Conservation (phyloP, 2,329 filamentous ascomycete genomes). For the Sclerotinia nivalis region DNA sequence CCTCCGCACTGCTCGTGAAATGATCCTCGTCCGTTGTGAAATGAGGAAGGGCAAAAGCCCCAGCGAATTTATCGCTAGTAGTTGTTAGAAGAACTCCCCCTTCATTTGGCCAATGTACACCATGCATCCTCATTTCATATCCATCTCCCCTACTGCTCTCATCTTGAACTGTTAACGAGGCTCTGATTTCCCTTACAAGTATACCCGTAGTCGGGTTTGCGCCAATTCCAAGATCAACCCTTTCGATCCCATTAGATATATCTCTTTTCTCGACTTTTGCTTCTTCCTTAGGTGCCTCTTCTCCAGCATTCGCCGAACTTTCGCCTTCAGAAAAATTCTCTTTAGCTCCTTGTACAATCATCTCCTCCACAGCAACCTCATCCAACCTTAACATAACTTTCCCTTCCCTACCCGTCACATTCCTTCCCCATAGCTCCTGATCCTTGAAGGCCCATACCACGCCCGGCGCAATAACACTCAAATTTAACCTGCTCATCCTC, state of each 20-base stretch:
- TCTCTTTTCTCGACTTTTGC: neutral
- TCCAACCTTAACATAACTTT: constrained; percentile 69
- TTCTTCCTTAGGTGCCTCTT: neutral
- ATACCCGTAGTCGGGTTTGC: constrained; percentile 41
- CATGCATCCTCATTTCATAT: constrained; percentile 79
- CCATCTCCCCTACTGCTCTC: constrained; percentile 67
- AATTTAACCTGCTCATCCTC: constrained; percentile 54
- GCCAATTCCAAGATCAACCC: neutral
- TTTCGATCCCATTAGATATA: constrained; percentile 18
- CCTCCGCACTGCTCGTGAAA: constrained; percentile 56
- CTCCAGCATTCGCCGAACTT: neutral
- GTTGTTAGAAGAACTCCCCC: constrained; percentile 82
- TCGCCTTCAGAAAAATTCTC: constrained; percentile 16
- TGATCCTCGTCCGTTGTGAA: constrained; percentile 62
- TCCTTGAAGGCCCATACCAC: constrained; percentile 62
- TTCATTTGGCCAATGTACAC: constrained; percentile 80
- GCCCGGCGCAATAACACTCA: constrained; percentile 63
- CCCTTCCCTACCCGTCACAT: constrained; percentile 73
- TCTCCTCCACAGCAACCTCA: constrained; percentile 43
- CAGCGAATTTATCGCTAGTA: constrained; percentile 91
- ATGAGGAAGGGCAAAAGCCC: constrained; percentile 86
- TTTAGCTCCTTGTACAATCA: constrained; percentile 26
- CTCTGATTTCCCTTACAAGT: constrained; percentile 65
- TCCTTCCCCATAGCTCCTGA: constrained; percentile 66
- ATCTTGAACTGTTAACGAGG: constrained; percentile 72